Percentiles rank a stretch among this genome's conserved stretches.
These are phyloP conservation scores for Alternaria hordeiaustralica DNA, from an alignment of 2,329 filamentous ascomycete species.

Conservation along the genomic window DNA sequence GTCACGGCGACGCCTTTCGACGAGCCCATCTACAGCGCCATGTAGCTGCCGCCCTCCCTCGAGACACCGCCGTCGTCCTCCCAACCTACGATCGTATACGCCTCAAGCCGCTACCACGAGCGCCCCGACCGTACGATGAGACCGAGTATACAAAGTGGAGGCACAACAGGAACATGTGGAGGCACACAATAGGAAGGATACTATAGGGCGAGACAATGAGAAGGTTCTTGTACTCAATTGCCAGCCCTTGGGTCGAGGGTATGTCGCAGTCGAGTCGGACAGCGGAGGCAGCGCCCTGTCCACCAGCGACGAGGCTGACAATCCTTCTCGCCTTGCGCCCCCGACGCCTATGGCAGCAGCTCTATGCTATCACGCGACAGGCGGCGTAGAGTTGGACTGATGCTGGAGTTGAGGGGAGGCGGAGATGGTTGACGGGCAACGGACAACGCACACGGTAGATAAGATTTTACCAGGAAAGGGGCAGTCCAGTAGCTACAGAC, in stretches of 20 bases:
- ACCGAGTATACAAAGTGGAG: neutral
- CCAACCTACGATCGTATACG: neutral
- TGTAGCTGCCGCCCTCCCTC: neutral
- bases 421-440: neutral
- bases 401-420: neutral
- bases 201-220: neutral
- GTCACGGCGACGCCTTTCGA: neutral
- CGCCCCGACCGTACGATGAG: neutral
- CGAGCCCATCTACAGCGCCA: neutral
- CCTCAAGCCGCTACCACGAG: neutral
- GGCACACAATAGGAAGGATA: neutral
- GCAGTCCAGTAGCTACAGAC: neutral
- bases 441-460: neutral
- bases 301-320: neutral
- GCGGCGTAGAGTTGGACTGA: neutral
- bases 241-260: neutral
- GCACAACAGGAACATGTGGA: neutral
- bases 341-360: neutral
- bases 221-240: neutral
- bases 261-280: neutral
- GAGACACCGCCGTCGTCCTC: neutral
- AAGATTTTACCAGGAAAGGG: neutral
- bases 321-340: no score
- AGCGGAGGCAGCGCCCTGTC: neutral
- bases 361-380: neutral